phyloP scores from a whole-genome alignment of 768 basidiomycete species.

The Lentinula sp. region DNA sequence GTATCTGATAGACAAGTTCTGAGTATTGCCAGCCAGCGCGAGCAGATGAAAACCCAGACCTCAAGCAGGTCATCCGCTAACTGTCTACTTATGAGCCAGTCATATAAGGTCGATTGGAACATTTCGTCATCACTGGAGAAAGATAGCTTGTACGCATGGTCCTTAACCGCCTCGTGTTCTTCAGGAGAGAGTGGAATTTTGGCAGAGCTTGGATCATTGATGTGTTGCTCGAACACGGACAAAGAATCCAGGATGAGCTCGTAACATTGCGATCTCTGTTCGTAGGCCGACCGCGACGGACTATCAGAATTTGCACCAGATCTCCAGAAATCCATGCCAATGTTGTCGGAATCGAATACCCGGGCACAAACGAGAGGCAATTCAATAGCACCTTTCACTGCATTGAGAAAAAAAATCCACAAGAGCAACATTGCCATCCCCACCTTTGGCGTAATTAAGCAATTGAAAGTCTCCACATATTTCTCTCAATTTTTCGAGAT shows the following conservation, averaged over 20 bases:
- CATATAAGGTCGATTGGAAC: constrained; percentile 92
- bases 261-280: constrained; percentile 70
- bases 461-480: constrained; percentile 87
- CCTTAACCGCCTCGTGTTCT: constrained; percentile 67
- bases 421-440: constrained; percentile 9
- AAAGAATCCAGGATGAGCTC: constrained; percentile 80
- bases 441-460: constrained; percentile 78
- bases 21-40: constrained; percentile 7
- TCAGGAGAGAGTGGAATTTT: constrained; percentile 26
- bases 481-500: constrained; percentile 79
- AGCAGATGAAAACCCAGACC: constrained; percentile 33
- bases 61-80: constrained; percentile 87
- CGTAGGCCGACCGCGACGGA: constrained; percentile 47
- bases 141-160: constrained; percentile 82
- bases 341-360: constrained; percentile 68
- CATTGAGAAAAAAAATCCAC: not conserved
- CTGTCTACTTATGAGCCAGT: constrained; percentile 81
- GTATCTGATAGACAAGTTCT: constrained; percentile 45
- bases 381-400: constrained; percentile 63
- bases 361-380: constrained; percentile 81
- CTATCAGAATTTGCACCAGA: constrained; percentile 54
- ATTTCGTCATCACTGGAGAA: constrained; percentile 83
- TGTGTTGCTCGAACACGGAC: constrained; percentile 68
- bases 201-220: constrained; percentile 19
- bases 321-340: constrained; percentile 73